These are phyloP conservation scores for Diaporthe velutina DNA, from an alignment of 2,329 filamentous ascomycete species.

Conservation along the genomic window DNA sequence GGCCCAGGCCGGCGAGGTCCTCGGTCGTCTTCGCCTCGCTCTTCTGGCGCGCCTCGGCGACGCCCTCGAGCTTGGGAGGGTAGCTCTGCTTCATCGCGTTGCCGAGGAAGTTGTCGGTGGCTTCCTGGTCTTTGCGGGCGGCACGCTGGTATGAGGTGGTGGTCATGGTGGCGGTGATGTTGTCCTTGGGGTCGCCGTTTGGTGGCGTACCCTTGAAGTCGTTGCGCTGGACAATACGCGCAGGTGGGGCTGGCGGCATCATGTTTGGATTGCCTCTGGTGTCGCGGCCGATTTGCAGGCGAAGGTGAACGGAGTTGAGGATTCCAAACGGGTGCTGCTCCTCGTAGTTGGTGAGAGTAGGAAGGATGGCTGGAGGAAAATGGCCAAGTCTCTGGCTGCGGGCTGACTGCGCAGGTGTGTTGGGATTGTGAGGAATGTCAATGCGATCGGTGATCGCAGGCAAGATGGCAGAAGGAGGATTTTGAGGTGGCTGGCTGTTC, in stretches of 20 bases:
- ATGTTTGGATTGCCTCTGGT: not conserved
- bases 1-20: conserved; percentile 11
- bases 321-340: not conserved
- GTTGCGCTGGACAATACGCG: conserved; percentile 13
- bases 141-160: not conserved
- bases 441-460: not conserved
- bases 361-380: not conserved
- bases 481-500: not conserved
- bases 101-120: not conserved
- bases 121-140: not conserved
- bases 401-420: not conserved
- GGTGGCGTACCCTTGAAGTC: conserved; percentile 19
- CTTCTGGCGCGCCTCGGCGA: conserved; percentile 20
- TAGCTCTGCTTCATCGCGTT: conserved; percentile 10
- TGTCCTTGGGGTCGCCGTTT: conserved; percentile 9
- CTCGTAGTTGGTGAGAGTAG: not conserved
- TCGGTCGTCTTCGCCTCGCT: conserved; percentile 8
- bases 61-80: conserved; percentile 22
- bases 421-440: not conserved
- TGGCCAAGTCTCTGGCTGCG: too few relatives aligned
- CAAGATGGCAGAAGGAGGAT: not conserved
- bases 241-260: conserved; percentile 7
- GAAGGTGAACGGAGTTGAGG: not conserved
- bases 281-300: conserved; percentile 11
- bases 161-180: not conserved